Conservation (phyloP, 2,329 filamentous ascomycete genomes). For the Arthrobotrys sphaeroides region DNA sequence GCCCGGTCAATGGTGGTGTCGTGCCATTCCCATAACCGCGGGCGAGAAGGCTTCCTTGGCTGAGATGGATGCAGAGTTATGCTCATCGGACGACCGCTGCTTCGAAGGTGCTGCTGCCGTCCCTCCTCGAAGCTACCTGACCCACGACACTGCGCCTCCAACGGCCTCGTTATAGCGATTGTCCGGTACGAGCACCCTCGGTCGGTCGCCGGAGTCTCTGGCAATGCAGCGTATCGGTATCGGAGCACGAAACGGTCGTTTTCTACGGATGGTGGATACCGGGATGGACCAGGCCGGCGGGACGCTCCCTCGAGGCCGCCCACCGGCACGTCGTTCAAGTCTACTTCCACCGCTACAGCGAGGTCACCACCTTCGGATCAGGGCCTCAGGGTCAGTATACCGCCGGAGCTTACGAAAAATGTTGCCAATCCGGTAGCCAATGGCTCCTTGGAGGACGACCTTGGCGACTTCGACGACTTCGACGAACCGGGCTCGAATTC, state of each 20-base stretch:
- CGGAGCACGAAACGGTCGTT: neutral
- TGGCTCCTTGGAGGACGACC: slow-evolving; percentile 2
- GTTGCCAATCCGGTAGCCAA: slow-evolving; percentile 6
- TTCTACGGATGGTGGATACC: slow-evolving; percentile 14
- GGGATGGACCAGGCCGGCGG: neutral
- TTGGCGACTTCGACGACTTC: slow-evolving; percentile 16
- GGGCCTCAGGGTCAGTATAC: neutral
- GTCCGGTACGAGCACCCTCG: neutral
- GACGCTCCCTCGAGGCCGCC: neutral
- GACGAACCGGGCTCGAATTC: slow-evolving; percentile 1
- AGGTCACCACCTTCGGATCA: neutral
- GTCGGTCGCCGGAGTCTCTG: neutral
- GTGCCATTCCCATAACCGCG: slow-evolving; percentile 20
- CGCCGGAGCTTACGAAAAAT: slow-evolving; percentile 23
- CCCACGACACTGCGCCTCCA: neutral
- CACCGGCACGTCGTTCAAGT: neutral
- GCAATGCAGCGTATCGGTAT: neutral
- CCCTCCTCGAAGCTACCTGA: slow-evolving; percentile 9
- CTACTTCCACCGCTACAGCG: neutral
- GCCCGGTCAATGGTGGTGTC: slow-evolving; percentile 23
- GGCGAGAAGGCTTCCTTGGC: slow-evolving; percentile 19
- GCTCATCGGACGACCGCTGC: slow-evolving; percentile 53
- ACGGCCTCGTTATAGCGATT: slow-evolving; percentile 9
- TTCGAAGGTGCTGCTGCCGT: slow-evolving; percentile 44
- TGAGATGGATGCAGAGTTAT: slow-evolving; percentile 52